Evolutionary conservation across 2,329 filamentous ascomycete genomes (phyloP), one percentile per base, ranked within the genome.

Genomic region (Colletotrichum higginsianum): DNA sequence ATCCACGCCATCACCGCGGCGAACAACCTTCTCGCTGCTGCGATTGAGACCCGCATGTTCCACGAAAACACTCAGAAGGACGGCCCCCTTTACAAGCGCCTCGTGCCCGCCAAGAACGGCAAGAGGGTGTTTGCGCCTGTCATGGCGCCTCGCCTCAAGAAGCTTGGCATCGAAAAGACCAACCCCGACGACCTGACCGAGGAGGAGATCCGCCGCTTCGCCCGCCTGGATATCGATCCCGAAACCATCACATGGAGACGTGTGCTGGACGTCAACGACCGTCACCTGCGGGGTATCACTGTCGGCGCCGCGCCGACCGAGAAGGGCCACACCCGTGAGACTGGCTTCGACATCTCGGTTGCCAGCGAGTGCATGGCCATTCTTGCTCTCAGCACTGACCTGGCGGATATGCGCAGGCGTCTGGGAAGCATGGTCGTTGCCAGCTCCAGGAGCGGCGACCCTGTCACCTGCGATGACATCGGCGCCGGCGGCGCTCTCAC

Each of bases 291-390:
- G 79, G 93, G 94, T 66, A 91, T 98, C 77, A 98, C 94, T 2
- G 89, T 98, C 74, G 96, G 96, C 49, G 92, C 93, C 75, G 96
- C 96, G 0, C 86, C 93, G 4, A 98, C 96, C 0, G 96, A 99
- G 84, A 97, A 95, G 85, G 95, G 95, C 16, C 91, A 94, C 76
- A 93, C 90, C 35, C 91, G 96, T 73, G 90, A 96, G 82, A 98
- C 96, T 42, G 95, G 94, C 55, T 99, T 99, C 78, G 96, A 99
- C 80, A 99, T 99, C 76, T 98, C 96, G 0, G 96, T 99, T 40
- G 96, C 96, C 52, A 97, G 94, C 81, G 96, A 98, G 82, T 98
- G 95, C 81, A 99, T 99, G 96, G 96, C 96, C 73, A 97, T 99
- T 73, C 90, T 99, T 67, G 96, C 96, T 12, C 89, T 99, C 75